Evolutionary conservation across 108 stramenopile genomes (phyloP), one percentile per base, ranked within the genome.

Genomic region (Pseudonitzschia multistriata): DNA sequence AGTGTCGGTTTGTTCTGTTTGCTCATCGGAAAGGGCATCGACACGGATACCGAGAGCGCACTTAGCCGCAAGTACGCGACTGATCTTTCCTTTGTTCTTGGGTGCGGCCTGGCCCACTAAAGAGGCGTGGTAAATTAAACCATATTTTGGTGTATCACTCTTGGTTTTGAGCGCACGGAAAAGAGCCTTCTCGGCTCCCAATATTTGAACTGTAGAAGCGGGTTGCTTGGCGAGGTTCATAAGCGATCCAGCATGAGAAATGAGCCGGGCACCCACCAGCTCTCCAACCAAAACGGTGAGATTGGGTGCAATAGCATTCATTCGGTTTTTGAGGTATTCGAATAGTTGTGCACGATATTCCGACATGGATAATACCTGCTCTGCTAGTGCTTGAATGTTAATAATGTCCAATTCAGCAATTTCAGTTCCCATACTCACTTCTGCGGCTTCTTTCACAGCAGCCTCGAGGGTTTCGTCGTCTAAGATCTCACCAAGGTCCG

Each of bases 251-350:
- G 99, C 97, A 71, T 99, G 98, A 35, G 98, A 91, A 75, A 99
- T 99, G 29, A 99, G 89, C 28, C 99, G 88, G 21, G 99, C 99
- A 15, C 97, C 99, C 6, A 99, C 99, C 13, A 99, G 79, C 74
- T 99, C 99, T 21, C 99, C 99, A 11, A 99, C 91, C 66, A 99
- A 81, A 54, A 98, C 91, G 68, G 98, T 98, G 29, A 99, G 90
- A 81, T 99, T 99, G 57, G 99, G 99, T n/a, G 99, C 99, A 80
- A 99, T 98, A 33, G 98, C 98, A 52, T 94, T 92, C 99, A 99
- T 99, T 52, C 98, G 92, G 80, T 97, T 98, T 74, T 97, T 96
- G 35, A 99, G 79, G 84, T 99, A 99, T 30, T 98, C 98, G 75
- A 84, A 98, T 25, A 99, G 94, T 71, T 98, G 96, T 40, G 96